Base-by-base conservation (phyloP, 2,329 filamentous ascomycete species). In the Scolecobasidium constrictum region DNA sequence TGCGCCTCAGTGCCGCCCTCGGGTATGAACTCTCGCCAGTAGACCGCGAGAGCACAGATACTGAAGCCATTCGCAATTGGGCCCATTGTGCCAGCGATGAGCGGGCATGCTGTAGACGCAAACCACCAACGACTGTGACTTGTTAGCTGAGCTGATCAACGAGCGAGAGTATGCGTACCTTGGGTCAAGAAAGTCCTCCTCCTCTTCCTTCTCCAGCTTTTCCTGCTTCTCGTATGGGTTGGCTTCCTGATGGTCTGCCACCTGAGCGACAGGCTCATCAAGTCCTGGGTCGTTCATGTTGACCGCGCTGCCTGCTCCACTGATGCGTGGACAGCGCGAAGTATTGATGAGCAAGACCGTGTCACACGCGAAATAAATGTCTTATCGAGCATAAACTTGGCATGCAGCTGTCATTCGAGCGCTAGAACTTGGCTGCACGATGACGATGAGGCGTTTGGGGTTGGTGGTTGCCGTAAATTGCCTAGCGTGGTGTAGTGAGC, bases 21-120 rank as follows among this genome's bases (percentile, higher is more conserved):
- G 3, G 69, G 69, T 3, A 74, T 65, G 39, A 66, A 63, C 9
- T 70, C 66, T 49, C 73, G 63, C 75, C 75, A 78, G 44, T 68
- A 64, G 48, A 72, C 65, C 2, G 71, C 67, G 5, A 79, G 59
- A 9, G 74, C 73, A 49, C 70, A 73, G 38, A 75, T 65, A 42
- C 62, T 71, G 52, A 74, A 74, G 0, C 69, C 69, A 44, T 67
- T 73, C 5, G 71, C 69, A 57, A 74, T 70, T 2, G 71, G 71
- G 0, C 71, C 71, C 50, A 74, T 72, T 0, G 71, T 74, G 35
- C 63, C 64, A 3, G 74, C 75, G 26, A 77, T 60, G 3, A 78
- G 59, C 12, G 75, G 75, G 50, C 70, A 72, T 22, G 67, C 72
- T 6, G 75, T 78, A 16, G 69, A 74, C 3, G 73, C 73, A 52